Conservation (phyloP, 352 stramenopile genomes). For the Globisporangium yorkense region DNA sequence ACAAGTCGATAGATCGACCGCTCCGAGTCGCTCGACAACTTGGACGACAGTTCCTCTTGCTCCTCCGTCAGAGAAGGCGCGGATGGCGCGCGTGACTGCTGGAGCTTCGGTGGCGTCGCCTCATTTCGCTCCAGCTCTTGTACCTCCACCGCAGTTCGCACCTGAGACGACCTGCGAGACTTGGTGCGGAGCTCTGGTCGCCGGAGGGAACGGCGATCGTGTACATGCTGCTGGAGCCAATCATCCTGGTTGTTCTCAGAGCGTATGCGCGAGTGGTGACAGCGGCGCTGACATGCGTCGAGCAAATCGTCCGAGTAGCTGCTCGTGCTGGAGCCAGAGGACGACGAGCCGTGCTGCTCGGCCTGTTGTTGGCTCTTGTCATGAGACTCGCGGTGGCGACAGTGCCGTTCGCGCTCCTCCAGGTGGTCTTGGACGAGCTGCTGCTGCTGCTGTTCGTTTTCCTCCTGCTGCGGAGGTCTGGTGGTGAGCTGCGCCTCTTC, state of each 20-base stretch:
- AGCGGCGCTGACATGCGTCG: not conserved
- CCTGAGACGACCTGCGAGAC: not conserved
- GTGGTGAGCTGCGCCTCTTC: not conserved
- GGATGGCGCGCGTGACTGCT: no score
- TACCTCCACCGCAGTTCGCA: not conserved
- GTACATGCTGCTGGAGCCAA: no score
- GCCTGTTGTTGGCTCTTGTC: not conserved
- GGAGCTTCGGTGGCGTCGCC: no score
- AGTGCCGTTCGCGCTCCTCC: not conserved
- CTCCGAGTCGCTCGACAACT: no score
- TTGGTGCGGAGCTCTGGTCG: not conserved
- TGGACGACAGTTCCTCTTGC: not conserved
- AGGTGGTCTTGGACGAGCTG: not conserved
- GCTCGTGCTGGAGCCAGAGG: not conserved
- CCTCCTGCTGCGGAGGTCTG: not conserved
- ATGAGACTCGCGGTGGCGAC: not conserved
- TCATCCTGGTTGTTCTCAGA: not conserved
- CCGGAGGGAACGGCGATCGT: no score
- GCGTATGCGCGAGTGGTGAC: not conserved
- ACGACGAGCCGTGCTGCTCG: not conserved
- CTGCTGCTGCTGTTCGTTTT: not conserved
- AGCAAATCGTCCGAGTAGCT: not conserved
- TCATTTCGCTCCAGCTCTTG: no score
- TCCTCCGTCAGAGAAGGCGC: no score
- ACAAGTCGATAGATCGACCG: not conserved